These are phyloP conservation scores for Penicillium diatomitis DNA, from an alignment of 495 filamentous ascomycete genomes.

Conservation along the genomic window DNA sequence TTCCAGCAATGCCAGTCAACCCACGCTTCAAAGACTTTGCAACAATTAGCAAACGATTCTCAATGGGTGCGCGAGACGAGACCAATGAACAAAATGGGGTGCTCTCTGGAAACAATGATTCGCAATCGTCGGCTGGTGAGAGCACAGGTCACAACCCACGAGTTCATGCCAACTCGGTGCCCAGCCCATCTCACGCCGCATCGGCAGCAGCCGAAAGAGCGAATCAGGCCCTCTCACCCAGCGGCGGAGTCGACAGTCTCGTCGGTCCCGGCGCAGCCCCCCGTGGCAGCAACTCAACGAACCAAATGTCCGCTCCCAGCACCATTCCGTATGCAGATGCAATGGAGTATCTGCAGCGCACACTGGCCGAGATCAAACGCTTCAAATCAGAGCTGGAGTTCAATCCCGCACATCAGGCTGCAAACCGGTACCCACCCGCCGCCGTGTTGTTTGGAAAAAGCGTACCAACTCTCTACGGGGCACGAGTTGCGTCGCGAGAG, in stretches of 20 bases:
- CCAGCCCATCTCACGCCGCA: constrained; percentile 5
- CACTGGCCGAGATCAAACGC: constrained; percentile 54
- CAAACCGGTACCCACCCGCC: constrained; percentile 70
- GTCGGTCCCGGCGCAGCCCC: constrained; percentile 23
- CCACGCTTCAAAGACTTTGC: constrained; percentile 38
- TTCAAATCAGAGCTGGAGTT: constrained; percentile 70
- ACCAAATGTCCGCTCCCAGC: constrained; percentile 30
- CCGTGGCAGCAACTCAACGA: constrained; percentile 17
- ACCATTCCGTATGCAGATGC: constrained; percentile 46
- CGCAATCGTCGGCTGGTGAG: too few relatives aligned
- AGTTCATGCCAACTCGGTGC: neutral
- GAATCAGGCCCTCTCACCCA: constrained; percentile 2
- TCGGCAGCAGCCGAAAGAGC: constrained; percentile 6
- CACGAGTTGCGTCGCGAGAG: constrained; percentile 56
- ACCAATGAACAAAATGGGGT: constrained; percentile 3
- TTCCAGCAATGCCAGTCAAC: constrained; percentile 33
- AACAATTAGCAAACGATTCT: constrained; percentile 30
- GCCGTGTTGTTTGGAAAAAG: constrained; percentile 84
- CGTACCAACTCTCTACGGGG: constrained; percentile 75
- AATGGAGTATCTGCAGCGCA: constrained; percentile 66
- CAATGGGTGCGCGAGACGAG: constrained; percentile 18
- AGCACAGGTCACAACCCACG: neutral
- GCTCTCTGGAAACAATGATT: too few relatives aligned
- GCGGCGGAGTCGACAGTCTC: constrained; percentile 28
- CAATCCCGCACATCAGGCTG: constrained; percentile 44